These are phyloP conservation scores for Hypoxylon intermedium DNA, from an alignment of 495 filamentous ascomycete species.

Conservation along the genomic window DNA sequence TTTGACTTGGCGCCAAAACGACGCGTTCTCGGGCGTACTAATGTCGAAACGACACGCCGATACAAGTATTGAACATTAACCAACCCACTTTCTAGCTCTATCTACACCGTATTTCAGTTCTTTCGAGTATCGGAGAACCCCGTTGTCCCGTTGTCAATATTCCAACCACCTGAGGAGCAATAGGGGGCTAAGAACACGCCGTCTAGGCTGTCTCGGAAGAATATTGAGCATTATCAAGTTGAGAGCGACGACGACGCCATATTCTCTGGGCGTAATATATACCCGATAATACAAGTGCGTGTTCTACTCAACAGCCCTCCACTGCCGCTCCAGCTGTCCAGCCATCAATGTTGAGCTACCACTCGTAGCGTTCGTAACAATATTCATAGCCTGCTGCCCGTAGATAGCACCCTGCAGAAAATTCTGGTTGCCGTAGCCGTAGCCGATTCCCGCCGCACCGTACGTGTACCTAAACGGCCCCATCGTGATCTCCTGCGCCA, in stretches of 20 bases:
- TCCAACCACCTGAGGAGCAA: too few relatives aligned
- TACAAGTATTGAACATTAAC: too few relatives aligned
- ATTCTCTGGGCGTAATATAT: too few relatives aligned
- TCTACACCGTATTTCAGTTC: too few relatives aligned
- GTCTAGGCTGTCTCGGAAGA: too few relatives aligned
- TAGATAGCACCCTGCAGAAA: conserved; percentile 29
- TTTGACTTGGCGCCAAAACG: conserved; percentile 12
- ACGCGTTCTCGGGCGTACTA: not conserved
- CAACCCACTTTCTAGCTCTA: too few relatives aligned
- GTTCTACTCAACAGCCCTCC: conserved; percentile 34
- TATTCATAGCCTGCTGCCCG: conserved; percentile 17
- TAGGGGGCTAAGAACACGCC: too few relatives aligned
- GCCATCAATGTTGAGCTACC: conserved; percentile 1
- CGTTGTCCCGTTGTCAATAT: too few relatives aligned
- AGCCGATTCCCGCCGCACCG: conserved; percentile 25
- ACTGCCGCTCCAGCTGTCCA: conserved; percentile 27
- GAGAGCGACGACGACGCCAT: too few relatives aligned
- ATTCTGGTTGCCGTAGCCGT: conserved; percentile 31
- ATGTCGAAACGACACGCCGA: too few relatives aligned
- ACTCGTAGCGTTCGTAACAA: conserved; percentile 2
- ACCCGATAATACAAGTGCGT: not conserved
- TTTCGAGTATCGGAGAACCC: too few relatives aligned
- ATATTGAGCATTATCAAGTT: too few relatives aligned
- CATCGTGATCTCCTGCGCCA: conserved; percentile 20
- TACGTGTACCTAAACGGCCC: conserved; percentile 21